These are phyloP conservation scores for Lagenidium giganteum DNA, from an alignment of 352 stramenopile genomes.

Conservation along the genomic window DNA sequence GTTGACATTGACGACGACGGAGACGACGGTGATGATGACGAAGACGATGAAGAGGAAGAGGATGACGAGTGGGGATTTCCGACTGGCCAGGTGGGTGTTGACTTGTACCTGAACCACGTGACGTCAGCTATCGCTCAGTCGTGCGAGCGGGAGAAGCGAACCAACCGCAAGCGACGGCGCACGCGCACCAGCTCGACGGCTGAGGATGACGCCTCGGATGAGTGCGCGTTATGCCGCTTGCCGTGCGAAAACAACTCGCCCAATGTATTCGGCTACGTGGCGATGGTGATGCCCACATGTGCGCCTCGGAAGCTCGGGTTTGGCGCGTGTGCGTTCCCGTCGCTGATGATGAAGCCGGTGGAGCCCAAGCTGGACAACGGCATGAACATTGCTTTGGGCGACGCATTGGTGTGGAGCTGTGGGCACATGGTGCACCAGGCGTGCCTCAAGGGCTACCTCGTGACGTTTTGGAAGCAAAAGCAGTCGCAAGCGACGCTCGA, in stretches of 20 bases:
- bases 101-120: constrained; percentile 65
- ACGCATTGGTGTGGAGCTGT: constrained; percentile 63
- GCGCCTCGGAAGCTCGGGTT: constrained; percentile 32
- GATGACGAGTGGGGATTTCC: constrained; percentile 79
- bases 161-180: constrained; percentile 23
- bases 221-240: constrained; percentile 62
- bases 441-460: constrained; percentile 68
- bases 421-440: constrained; percentile 62
- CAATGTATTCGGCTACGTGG: constrained; percentile 65
- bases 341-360: neutral
- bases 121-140: constrained; percentile 51
- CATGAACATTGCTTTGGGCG: too few relatives aligned
- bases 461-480: constrained; percentile 63
- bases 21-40: constrained; percentile 32
- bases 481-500: constrained; percentile 36
- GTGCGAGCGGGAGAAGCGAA: constrained; percentile 31
- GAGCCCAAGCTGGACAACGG: too few relatives aligned
- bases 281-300: constrained; percentile 60
- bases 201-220: constrained; percentile 22
- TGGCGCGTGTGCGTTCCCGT: neutral
- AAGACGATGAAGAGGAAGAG: constrained; percentile 60
- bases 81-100: constrained; percentile 60
- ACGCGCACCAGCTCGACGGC: constrained; percentile 14
- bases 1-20: constrained; percentile 29
- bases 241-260: constrained; percentile 48